Conservation (phyloP, 1,284 basidiomycete species). For the Golubevia pallescens region DNA sequence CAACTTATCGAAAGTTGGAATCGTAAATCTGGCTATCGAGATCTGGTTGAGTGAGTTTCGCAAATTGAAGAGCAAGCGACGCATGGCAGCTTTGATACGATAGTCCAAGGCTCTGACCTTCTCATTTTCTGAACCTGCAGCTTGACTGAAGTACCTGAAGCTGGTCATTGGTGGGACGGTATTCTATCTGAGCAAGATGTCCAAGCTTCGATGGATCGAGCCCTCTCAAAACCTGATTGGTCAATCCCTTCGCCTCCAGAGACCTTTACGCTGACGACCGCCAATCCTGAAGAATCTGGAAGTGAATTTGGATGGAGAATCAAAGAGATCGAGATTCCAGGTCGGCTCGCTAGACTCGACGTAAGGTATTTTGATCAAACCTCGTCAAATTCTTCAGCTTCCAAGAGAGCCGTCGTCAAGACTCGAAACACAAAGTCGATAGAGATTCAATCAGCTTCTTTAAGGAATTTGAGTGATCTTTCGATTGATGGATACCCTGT, state of each 20-base stretch:
- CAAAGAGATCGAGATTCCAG: constrained; percentile 69
- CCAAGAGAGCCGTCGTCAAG: not conserved
- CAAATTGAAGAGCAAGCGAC: too few species aligned
- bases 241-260: constrained; percentile 14
- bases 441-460: constrained; percentile 11
- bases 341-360: constrained; percentile 57
- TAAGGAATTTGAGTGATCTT: not conserved
- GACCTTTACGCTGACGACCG: constrained; percentile 74
- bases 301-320: constrained; percentile 74
- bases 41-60: constrained; percentile 10
- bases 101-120: not conserved
- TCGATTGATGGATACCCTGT: constrained; percentile 16
- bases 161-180: constrained; percentile 75
- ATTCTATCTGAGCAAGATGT: constrained; percentile 71
- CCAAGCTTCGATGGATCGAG: constrained; percentile 69
- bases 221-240: constrained; percentile 40
- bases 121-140: constrained; percentile 58
- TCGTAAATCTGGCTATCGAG: constrained; percentile 59
- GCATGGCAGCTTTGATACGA: constrained; percentile 24
- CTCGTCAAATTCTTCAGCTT: not conserved
- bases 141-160: constrained; percentile 72
- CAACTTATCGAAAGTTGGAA: constrained; percentile 71
- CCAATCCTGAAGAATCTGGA: constrained; percentile 72
- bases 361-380: constrained; percentile 14
- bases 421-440: constrained; percentile 4